Evolutionary conservation across 2,329 filamentous ascomycete genomes (phyloP), one percentile per base, ranked within the genome.

Genomic region (Trichophyton mentagrophytes): DNA sequence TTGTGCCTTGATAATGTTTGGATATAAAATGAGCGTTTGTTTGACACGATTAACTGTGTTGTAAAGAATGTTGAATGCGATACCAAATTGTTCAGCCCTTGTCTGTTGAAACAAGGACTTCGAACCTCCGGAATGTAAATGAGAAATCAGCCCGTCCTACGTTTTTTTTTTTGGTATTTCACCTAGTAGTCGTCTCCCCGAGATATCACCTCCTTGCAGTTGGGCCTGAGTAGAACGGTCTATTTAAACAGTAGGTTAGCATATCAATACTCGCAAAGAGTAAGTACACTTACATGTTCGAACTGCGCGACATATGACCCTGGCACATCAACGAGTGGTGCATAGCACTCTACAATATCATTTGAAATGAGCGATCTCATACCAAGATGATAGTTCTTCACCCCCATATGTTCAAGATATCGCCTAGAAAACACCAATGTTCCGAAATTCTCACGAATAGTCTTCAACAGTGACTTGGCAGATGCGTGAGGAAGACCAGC

Each of bases 221-320:
- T 27, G 70, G 70, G 58, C 73, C 72, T 15, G 76, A 72, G 27
- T 81, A 68, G 36, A 81, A 61, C 56, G 81, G 73, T 0, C 79
- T 81, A 78, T 80, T 61, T 0, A 22, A 63, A 64, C 60, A 17
- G 13, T 13, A 65, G 49, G 66, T 51, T 60, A 61, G 36, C 22
- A 13, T 30, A 27, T 47, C 22, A 47, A 15, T 20, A 40, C 51
- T 47, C 5, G 4, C 17, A 30, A 30, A 6, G 6, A 7, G 27
- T 4, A 38, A 13, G 25, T 49, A 6, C 49, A 67, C 72, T 61
- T 68, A 77, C 75, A 70, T 82, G 84, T 72, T 86, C 84, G 67
- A 82, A 86, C 65, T 86, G 84, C 8, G 84, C 84, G 3, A 80
- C 79, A 67, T 85, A 85, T 1, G 82, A 85, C 1, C 83, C 83